Base-by-base conservation (phyloP, 1,284 basidiomycete genomes). In the Heterobasidion annosum region DNA sequence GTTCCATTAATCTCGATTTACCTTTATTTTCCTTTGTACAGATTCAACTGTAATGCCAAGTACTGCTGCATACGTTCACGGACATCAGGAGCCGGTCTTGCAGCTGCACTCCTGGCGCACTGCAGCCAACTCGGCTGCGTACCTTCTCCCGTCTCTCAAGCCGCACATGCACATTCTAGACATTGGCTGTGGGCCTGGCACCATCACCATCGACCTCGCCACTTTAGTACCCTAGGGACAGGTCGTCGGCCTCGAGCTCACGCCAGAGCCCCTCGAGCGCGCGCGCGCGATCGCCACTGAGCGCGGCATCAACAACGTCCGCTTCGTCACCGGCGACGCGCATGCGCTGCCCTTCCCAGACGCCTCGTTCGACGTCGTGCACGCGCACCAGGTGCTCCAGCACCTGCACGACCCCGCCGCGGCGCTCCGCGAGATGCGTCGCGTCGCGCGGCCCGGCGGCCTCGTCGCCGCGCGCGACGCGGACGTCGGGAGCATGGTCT, bases 101-200 rank as follows among this genome's bases (percentile, higher is more conserved):
- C 68, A 70, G 25, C 69, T 68, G 1, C 74, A 75, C 59, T 62
- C 60, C 50, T 69, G 65, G 67, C 69, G 74, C 50, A 77, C 74
- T 15, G 73, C 67, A 5, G 60, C 66, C 43, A 75, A 75, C 59
- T 74, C 73, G 0, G 70, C 71, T 7, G 69, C 66, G 1, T 74
- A 76, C 58, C 66, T 77, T 6, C 57, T 77, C 37, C 63, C 66
- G 16, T 61, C 65, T 48, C 63, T 77, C 54, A 63, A 69, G 42
- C 70, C 72, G 1, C 56, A 62, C 56, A 72, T 74, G 68, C 63
- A 64, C 56, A 67, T 77, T 56, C 71, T 77, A 47, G 76, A 77
- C 56, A 60, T 77, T 44, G 75, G 74, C 9, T 77, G 73, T 54
- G 74, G 76, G 0, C 75, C 74, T 0, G 75, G 74, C 0, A 74